Evolutionary conservation across 257 asterid species (phyloP).

Genomic region (Solanum sitiens): DNA sequence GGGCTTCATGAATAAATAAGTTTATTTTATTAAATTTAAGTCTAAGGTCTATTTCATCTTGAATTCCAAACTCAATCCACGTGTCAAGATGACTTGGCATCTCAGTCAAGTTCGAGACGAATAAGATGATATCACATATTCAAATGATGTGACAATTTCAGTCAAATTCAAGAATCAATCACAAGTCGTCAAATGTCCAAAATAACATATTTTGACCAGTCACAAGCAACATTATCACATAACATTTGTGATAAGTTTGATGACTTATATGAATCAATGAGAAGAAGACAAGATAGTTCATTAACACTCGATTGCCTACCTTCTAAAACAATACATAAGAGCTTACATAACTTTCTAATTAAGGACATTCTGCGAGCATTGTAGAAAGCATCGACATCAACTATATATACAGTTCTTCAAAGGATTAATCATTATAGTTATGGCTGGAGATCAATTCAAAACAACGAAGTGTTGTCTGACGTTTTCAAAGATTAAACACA

Average conservation of each 20-base stretch:
- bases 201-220: not conserved
- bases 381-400: not conserved
- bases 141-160: too few relatives aligned
- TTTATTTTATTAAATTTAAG: too few relatives aligned
- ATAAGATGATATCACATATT: not conserved
- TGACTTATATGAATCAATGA: too few relatives aligned
- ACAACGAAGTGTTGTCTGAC: not conserved
- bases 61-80: not conserved
- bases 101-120: not conserved
- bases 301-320: not conserved
- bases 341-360: not conserved
- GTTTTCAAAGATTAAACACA: not conserved
- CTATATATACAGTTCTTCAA: not conserved
- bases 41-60: not conserved
- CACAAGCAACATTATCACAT: not conserved
- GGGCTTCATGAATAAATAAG: not conserved
- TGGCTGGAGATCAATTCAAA: not conserved
- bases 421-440: too few relatives aligned
- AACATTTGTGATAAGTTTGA: not conserved
- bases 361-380: not conserved
- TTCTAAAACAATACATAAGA: not conserved
- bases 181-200: not conserved
- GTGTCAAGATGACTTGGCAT: not conserved
- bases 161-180: not conserved
- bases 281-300: not conserved